Evolutionary conservation across 2,329 filamentous ascomycete species (phyloP), one percentile per base, ranked within the genome.

Genomic region (Clathrospora elynae): DNA sequence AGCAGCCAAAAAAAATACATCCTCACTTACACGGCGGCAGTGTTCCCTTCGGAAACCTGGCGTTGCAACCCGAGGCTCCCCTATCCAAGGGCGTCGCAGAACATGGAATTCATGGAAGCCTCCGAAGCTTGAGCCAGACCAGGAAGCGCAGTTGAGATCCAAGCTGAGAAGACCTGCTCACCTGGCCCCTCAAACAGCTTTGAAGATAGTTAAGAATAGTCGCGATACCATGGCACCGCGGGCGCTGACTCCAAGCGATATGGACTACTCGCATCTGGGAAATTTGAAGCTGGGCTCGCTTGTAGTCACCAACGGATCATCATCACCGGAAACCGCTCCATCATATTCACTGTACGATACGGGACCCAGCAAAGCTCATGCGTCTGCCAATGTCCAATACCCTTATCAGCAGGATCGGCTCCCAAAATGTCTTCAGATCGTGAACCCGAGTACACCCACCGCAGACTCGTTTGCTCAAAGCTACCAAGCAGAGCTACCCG

Each of bases 291-390:
- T 71, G 5, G 75, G 75, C 6, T 72, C 73, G 3, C 62, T 78
- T 6, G 66, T 71, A 12, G 68, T 78, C 12, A 76, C 73, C 5
- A 78, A 78, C 42, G 75, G 75, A 6, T 64, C 70, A 11, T 65
- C 72, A 7, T 77, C 75, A 3, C 75, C 75, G 10, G 19, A 32
- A 3, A 45, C 53, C 12, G 45, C 53, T 13, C 44, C 53, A 11
- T 35, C 63, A 7, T 51, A 49, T 30, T 22, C 24, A 9, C 18
- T 42, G 7, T n/a, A n/a, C n/a, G n/a, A n/a, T n/a, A n/a, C n/a
- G n/a, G n/a, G n/a, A n/a, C n/a, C n/a, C n/a, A n/a, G n/a, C n/a
- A n/a, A n/a, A n/a, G n/a, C n/a, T n/a, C n/a, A n/a, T n/a, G n/a
- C n/a, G n/a, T n/a, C n/a, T n/a, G n/a, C n/a, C n/a, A n/a, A n/a